Conservation (phyloP, 768 basidiomycete genomes). For the Lentinula guzmanii region DNA sequence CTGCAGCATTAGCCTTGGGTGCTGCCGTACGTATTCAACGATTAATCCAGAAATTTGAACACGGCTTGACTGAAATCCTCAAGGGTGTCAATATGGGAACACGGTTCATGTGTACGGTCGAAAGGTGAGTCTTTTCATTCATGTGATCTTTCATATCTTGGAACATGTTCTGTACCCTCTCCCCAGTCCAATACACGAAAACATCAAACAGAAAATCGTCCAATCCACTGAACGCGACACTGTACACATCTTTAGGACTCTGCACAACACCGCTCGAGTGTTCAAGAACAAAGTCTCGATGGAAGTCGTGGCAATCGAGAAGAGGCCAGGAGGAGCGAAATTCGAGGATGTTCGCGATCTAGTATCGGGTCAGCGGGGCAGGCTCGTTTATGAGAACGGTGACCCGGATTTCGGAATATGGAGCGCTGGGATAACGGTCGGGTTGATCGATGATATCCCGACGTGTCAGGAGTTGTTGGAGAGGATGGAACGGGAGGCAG, state of each 20-base stretch:
- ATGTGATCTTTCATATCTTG: neutral
- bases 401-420: conserved; percentile 88
- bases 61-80: neutral
- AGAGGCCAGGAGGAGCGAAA: conserved; percentile 75
- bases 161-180: neutral
- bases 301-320: conserved; percentile 84
- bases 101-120: conserved; percentile 88
- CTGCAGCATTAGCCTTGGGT: conserved; percentile 75
- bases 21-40: conserved; percentile 50
- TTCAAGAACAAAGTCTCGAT: conserved; percentile 79
- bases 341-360: conserved; percentile 81
- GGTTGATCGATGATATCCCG: conserved; percentile 79
- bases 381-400: conserved; percentile 73
- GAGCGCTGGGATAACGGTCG: conserved; percentile 60
- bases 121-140: conserved; percentile 41
- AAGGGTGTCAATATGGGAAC: conserved; percentile 91
- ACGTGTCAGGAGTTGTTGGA: conserved; percentile 68
- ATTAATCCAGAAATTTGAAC: neutral
- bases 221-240: conserved; percentile 79
- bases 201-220: conserved; percentile 88
- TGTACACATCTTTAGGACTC: conserved; percentile 83
- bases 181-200: conserved; percentile 73
- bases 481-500: conserved; percentile 70
- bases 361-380: conserved; percentile 66
- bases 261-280: conserved; percentile 80